Evolutionary conservation across 305 asterid genomes (phyloP).

Genomic region (Lippia alba): DNA sequence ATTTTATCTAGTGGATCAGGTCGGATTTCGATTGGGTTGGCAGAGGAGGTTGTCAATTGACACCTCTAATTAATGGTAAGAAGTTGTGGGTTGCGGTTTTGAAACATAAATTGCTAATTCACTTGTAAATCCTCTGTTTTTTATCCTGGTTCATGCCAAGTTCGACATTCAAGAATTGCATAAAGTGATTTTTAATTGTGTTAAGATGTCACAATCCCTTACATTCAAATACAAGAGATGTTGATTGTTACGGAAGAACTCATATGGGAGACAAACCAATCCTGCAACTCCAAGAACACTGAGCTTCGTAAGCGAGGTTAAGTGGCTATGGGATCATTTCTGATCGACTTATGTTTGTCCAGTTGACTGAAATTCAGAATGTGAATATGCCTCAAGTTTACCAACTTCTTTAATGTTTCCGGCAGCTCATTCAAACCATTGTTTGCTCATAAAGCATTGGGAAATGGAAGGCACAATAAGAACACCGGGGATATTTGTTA

Average conservation of each 20-base stretch:
- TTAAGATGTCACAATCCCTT: background rate
- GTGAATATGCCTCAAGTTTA: slow-evolving; percentile 35
- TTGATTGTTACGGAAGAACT: slow-evolving; percentile 18
- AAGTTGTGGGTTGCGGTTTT: no score
- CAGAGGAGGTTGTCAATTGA: no score
- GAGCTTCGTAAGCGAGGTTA: slow-evolving; percentile 11
- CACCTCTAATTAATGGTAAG: no score
- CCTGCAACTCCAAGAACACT: background rate
- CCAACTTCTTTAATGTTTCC: background rate
- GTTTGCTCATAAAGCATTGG: background rate
- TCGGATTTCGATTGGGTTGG: no score
- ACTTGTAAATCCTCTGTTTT: no score
- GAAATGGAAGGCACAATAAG: no score
- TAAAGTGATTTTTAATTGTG: no score
- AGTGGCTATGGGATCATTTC: slow-evolving; percentile 18
- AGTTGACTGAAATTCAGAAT: background rate
- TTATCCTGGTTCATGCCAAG: no score
- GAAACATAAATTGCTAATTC: no score
- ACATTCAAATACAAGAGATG: background rate
- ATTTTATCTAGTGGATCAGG: no score
- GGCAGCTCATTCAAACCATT: background rate
- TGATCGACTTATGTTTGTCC: background rate
- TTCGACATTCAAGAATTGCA: no score
- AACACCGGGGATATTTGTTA: no score
- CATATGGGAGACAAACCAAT: slow-evolving; percentile 17